These are phyloP conservation scores for Cinnamomum micranthum DNA, from an alignment of 164 flowering plant genomes.

Conservation along the genomic window DNA sequence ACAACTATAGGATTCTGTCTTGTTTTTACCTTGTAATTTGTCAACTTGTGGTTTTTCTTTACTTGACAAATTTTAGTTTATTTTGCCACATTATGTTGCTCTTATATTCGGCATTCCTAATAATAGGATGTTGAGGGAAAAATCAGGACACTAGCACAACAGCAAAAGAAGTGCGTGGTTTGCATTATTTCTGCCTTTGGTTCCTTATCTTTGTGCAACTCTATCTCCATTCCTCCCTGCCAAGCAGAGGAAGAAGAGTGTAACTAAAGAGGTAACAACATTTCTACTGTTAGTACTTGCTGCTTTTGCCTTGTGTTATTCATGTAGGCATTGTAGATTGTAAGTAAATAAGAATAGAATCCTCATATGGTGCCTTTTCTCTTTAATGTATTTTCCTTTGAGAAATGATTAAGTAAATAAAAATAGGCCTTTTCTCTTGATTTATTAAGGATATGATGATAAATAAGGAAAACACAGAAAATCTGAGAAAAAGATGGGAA, in stretches of 20 bases:
- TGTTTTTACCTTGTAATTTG: neutral
- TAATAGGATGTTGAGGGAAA: constrained; percentile 76
- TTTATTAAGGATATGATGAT: no score
- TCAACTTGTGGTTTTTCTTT: neutral
- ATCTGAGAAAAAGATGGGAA: no score
- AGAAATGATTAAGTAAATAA: no score
- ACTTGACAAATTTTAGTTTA: neutral
- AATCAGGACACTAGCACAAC: constrained; percentile 57
- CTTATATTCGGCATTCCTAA: constrained; percentile 4
- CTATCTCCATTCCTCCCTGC: constrained; percentile 60
- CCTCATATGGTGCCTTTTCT: no score
- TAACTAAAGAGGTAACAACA: constrained; percentile 64
- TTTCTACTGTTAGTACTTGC: no score
- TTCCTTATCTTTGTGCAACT: constrained; percentile 63
- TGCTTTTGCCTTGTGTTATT: no score
- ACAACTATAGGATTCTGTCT: no score
- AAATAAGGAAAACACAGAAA: no score
- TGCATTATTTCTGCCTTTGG: constrained; percentile 92
- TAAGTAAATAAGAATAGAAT: no score
- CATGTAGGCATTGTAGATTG: no score
- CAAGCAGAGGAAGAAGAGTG: constrained; percentile 32
- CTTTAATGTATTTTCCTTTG: no score
- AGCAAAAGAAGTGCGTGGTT: constrained; percentile 70
- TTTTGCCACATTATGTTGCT: neutral
- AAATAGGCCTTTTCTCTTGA: no score